Evolutionary conservation across 1,284 basidiomycete species (phyloP).

Genomic region (Boletellus sp.): DNA sequence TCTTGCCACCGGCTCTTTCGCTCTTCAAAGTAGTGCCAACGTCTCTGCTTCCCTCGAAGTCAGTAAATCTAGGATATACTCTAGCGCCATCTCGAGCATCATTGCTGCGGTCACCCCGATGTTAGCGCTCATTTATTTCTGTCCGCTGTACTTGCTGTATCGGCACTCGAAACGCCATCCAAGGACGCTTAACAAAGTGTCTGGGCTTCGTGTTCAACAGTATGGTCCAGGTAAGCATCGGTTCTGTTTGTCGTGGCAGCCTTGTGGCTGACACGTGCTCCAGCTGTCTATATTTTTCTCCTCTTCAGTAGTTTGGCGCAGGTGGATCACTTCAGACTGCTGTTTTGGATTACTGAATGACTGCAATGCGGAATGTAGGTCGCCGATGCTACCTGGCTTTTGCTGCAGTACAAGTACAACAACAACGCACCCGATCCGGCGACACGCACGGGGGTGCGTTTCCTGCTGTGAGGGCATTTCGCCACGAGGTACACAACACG

Average conservation of each 20-base stretch:
- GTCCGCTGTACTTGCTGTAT: constrained; percentile 45
- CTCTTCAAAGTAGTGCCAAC: constrained; percentile 22
- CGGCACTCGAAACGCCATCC: constrained; percentile 43
- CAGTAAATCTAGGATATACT: constrained; percentile 33
- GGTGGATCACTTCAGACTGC: constrained; percentile 30
- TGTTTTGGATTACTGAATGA: constrained; percentile 6
- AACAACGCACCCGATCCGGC: constrained; percentile 44
- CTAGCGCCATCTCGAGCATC: constrained; percentile 40
- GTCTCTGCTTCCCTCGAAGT: constrained; percentile 21
- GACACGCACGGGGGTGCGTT: constrained; percentile 38
- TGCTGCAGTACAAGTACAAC: constrained; percentile 50
- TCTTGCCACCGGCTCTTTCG: constrained; percentile 33
- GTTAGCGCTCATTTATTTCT: constrained; percentile 47
- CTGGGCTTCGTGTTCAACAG: constrained; percentile 41
- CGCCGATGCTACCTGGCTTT: constrained; percentile 51
- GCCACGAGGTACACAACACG: not conserved
- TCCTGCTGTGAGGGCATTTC: constrained; percentile 43
- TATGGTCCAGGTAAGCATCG: constrained; percentile 47
- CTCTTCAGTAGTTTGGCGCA: constrained; percentile 45
- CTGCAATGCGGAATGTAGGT: constrained; percentile 33
- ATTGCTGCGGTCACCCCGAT: constrained; percentile 45
- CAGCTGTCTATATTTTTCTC: constrained; percentile 49
- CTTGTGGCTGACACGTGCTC: constrained; percentile 27
- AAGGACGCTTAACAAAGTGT: constrained; percentile 46
- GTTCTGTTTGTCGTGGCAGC: constrained; percentile 1